These are phyloP conservation scores for Candida khao-thaluensis DNA, from an alignment of 805 yeast species.

Conservation along the genomic window DNA sequence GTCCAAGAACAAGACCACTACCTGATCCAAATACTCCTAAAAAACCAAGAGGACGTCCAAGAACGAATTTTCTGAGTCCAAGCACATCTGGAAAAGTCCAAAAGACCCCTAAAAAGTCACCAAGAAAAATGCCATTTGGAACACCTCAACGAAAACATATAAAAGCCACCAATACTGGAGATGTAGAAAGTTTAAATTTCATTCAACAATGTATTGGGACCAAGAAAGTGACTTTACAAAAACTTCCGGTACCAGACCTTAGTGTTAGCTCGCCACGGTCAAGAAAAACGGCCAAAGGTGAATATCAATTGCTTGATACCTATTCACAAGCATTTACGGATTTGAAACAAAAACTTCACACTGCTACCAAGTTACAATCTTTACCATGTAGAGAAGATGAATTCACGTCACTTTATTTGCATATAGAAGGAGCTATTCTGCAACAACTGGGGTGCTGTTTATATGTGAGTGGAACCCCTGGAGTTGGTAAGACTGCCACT, in stretches of 20 bases:
- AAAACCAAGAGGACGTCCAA: constrained; percentile 2
- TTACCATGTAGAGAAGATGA: constrained; percentile 89
- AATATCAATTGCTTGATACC: constrained; percentile 18
- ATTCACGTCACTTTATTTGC: constrained; percentile 64
- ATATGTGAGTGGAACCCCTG: constrained; percentile 96
- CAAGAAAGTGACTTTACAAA: not conserved
- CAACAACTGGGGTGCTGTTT: constrained; percentile 77
- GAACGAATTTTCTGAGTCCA: not conserved
- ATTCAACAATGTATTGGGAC: constrained; percentile 7
- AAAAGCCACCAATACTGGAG: not conserved
- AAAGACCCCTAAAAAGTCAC: not conserved
- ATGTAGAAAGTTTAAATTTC: constrained; percentile 1
- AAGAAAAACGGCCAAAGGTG: constrained; percentile 1
- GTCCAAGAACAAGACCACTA: not conserved
- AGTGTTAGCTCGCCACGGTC: not conserved
- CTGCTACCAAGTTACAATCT: constrained; percentile 45
- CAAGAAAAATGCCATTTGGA: not conserved
- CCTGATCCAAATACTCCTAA: not conserved
- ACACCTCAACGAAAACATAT: not conserved
- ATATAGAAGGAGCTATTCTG: constrained; percentile 68
- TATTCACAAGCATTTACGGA: constrained; percentile 35
- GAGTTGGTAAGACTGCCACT: constrained; percentile 96
- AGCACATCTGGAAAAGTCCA: not conserved
- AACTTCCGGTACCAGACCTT: constrained; percentile 5
- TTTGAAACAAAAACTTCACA: constrained; percentile 41